phyloP scores from a whole-genome alignment of 2,329 filamentous ascomycete species.

The Fusarium austroafricanum region DNA sequence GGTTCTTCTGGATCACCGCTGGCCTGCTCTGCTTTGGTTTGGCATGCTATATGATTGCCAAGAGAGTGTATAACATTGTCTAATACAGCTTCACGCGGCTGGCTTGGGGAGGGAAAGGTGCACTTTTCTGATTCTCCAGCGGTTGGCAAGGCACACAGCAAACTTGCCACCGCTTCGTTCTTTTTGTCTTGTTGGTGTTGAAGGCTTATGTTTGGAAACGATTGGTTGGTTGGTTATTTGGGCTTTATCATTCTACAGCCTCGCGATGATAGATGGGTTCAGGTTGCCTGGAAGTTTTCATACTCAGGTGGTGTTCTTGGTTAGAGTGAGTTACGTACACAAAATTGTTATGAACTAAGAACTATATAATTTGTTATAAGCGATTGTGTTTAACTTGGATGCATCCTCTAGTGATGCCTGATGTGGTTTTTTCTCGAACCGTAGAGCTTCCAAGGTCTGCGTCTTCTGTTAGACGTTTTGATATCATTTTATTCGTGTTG shows the following conservation, averaged over 20 bases:
- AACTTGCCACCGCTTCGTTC: constrained; percentile 16
- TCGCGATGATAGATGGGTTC: constrained; percentile 14
- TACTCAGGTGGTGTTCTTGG: not conserved
- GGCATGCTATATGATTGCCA: constrained; percentile 83
- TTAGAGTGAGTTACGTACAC: constrained; percentile 3
- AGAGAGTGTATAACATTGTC: constrained; percentile 84
- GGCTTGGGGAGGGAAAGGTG: not conserved
- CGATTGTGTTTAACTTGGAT: not conserved
- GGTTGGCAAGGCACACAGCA: constrained; percentile 18
- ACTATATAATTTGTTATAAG: not conserved
- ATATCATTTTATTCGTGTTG: no score
- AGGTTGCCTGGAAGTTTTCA: constrained; percentile 2
- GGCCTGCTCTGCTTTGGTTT: constrained; percentile 83
- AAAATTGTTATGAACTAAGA: constrained; percentile 16
- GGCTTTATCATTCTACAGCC: constrained; percentile 9
- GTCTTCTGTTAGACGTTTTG: no score
- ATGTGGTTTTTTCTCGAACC: no score
- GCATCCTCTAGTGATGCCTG: no score
- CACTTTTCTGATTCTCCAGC: not conserved
- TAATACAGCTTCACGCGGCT: constrained; percentile 49
- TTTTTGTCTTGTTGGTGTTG: constrained; percentile 8
- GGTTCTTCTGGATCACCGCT: constrained; percentile 81
- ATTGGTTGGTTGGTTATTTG: not conserved
- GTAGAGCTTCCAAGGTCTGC: no score
- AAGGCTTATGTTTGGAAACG: not conserved